Base-by-base conservation (phyloP, 2,329 filamentous ascomycete species). In the Xylariaceae sp. region DNA sequence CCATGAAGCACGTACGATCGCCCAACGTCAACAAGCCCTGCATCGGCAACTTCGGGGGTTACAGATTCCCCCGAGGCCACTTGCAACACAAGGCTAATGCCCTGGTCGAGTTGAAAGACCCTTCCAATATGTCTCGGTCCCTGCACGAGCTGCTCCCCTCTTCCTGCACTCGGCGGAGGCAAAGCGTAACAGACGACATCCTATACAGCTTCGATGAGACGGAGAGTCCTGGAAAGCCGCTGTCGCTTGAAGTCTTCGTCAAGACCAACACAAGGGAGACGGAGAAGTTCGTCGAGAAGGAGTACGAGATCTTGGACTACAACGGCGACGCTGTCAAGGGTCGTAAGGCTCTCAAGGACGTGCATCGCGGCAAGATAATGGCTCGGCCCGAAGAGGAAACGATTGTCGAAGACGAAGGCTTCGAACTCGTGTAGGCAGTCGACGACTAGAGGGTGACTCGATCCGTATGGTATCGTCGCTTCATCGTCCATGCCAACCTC, bases 271-370 rank as follows among this genome's bases (percentile, higher is more conserved):
- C 71, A 56, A 63, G 73, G 67, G 76, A 74, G 53, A 80, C 75
- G 37, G 77, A 79, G 67, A 75, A 73, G 64, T 68, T 79, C 54
- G 73, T 79, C 48, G 75, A 78, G 70, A 75, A 76, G 64, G 78
- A 80, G 68, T 80, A 79, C 64, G 77, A 78, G 68, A 74, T 80
- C 34, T 63, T 80, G 11, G 77, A 80, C 62, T 71, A 63, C 62
- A 77, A 79, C 50, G 78, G 78, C 17, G 73, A 79, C 45, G 68
- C 74, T 1, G 70, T 79, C 44, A 75, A 73, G 65, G 77, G 78
- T 47, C 72, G 73, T 47, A 77, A 75, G 73, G 77, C 76, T 11
- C 75, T 76, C 13, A 72, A 71, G 55, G 73, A 74, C 55, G 67
- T 80, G 57, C 75, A 76, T 15, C 67, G 66, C 10, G 66, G 67